A percentile compares a stretch with the other conserved stretches of the same genome.
These are phyloP conservation scores for Puya raimondii DNA, from an alignment of 176 grass and related monocot genomes.

Conservation along the genomic window DNA sequence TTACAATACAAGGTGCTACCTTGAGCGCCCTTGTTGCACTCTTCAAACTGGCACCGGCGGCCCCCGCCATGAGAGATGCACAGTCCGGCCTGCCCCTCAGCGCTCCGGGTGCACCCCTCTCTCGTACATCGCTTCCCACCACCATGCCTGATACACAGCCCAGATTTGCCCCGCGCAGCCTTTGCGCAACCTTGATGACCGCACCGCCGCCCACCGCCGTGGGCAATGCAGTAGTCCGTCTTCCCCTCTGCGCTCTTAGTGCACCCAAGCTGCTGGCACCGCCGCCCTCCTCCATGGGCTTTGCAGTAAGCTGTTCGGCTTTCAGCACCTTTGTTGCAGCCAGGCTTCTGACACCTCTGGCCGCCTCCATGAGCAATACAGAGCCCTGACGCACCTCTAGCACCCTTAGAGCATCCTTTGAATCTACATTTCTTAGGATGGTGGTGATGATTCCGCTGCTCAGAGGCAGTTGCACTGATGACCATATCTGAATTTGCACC, in stretches of 20 bases:
- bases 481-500: slow-evolving; percentile 38
- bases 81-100: slow-evolving; percentile 50
- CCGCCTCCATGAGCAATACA: slow-evolving; percentile 65
- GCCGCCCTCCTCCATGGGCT: slow-evolving; percentile 51
- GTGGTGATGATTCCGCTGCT: slow-evolving; percentile 31
- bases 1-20: slow-evolving; percentile 61
- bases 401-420: slow-evolving; percentile 58
- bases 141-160: slow-evolving; percentile 56
- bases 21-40: slow-evolving; percentile 47
- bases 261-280: slow-evolving; percentile 55
- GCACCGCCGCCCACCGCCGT: slow-evolving; percentile 49
- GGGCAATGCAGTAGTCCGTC: slow-evolving; percentile 64
- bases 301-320: slow-evolving; percentile 61
- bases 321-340: slow-evolving; percentile 59
- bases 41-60: slow-evolving; percentile 40
- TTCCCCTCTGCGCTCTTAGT: slow-evolving; percentile 62
- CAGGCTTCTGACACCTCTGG: slow-evolving; percentile 56
- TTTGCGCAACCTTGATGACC: slow-evolving; percentile 43
- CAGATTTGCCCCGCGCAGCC: slow-evolving; percentile 55
- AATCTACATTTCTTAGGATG: slow-evolving; percentile 66
- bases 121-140: slow-evolving; percentile 50
- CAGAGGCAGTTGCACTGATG: slow-evolving; percentile 32
- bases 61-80: slow-evolving; percentile 71
- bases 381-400: slow-evolving; percentile 48
- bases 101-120: slow-evolving; percentile 48